Evolutionary conservation across 2,329 filamentous ascomycete species (phyloP).

Genomic region (Whalleya microplaca): DNA sequence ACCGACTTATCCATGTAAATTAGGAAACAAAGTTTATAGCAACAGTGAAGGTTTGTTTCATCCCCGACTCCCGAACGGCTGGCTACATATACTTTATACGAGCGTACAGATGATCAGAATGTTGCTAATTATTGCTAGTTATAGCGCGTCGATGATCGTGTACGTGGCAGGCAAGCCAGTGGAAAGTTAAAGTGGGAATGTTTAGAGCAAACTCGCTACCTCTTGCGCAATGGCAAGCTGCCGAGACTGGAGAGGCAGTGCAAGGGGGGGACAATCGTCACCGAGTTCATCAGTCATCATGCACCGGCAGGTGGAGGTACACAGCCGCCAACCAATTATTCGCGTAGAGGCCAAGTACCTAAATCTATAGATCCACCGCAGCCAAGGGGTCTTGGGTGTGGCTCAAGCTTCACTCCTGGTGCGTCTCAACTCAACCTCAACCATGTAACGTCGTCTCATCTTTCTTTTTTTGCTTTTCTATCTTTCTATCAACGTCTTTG

Average conservation of each 20-base stretch:
- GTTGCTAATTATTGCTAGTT: no score
- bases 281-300: neutral
- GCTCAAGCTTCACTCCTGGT: constrained; percentile 19
- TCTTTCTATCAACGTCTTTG: neutral
- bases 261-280: neutral
- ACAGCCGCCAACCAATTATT: no score
- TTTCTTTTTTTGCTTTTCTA: constrained; percentile 7
- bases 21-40: no score
- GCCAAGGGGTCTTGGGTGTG: constrained; percentile 20
- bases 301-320: neutral
- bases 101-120: no score
- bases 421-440: constrained; percentile 16
- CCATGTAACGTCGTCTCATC: constrained; percentile 16
- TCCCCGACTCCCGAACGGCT: no score
- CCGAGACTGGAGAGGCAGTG: constrained; percentile 21
- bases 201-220: constrained; percentile 2
- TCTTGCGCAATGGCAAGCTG: constrained; percentile 15
- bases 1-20: no score
- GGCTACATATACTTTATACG: no score
- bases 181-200: constrained; percentile 11
- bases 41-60: no score
- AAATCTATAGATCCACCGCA: constrained; percentile 1
- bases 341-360: neutral
- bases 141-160: neutral
- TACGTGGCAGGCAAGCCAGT: constrained; percentile 12